A percentile compares a stretch with the other conserved stretches of the same genome.
These are phyloP conservation scores for Pseudocercospora fijiensis DNA, from an alignment of 2,329 filamentous ascomycete genomes.

Conservation along the genomic window DNA sequence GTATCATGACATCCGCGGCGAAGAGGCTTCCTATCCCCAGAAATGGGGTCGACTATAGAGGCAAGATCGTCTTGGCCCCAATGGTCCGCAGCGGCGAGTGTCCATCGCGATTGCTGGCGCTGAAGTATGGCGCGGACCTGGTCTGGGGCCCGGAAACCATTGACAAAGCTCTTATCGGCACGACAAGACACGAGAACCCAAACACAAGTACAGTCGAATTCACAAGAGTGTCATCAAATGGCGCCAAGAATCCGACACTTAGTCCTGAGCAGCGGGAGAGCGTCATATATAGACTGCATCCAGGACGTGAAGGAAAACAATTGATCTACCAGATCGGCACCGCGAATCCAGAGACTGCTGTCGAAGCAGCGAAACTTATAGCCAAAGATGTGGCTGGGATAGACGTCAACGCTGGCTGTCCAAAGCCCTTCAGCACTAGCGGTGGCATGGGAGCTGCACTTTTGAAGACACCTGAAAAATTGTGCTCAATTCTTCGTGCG, in stretches of 20 bases:
- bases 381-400: constrained; percentile 88
- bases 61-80: constrained; percentile 89
- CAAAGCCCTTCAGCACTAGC: constrained; percentile 90
- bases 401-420: constrained; percentile 97
- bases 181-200: constrained; percentile 72
- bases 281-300: constrained; percentile 81
- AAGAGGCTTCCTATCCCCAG: constrained; percentile 77
- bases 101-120: constrained; percentile 79
- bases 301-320: constrained; percentile 68
- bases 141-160: constrained; percentile 98
- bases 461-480: constrained; percentile 76
- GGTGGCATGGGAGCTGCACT: constrained; percentile 96
- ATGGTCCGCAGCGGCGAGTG: constrained; percentile 92
- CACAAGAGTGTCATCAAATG: constrained; percentile 71
- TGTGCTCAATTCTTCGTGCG: constrained; percentile 78
- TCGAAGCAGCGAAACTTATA: constrained; percentile 78
- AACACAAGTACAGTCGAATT: constrained; percentile 80
- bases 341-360: constrained; percentile 75
- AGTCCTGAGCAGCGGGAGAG: constrained; percentile 57
- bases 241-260: constrained; percentile 57
- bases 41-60: constrained; percentile 88
- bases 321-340: constrained; percentile 94
- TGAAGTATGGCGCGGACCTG: constrained; percentile 93
- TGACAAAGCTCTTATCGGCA: constrained; percentile 87
- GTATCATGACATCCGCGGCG: constrained; percentile 37